A percentile compares a stretch with the other conserved stretches of the same genome.
These are phyloP conservation scores for Medicago ruthenica DNA, from an alignment of 306 rosid species.

Conservation along the genomic window DNA sequence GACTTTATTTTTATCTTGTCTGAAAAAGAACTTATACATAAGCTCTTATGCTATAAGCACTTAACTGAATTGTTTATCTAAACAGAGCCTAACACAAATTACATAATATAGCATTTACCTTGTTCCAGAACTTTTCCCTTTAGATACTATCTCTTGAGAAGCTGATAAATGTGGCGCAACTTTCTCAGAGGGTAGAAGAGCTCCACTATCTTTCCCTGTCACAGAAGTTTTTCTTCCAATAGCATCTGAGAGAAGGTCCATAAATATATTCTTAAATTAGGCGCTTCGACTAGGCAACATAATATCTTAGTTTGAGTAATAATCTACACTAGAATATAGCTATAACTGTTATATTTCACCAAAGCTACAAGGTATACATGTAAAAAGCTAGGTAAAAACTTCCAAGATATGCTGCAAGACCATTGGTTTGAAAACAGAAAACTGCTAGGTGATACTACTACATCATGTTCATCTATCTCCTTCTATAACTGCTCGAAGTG, in stretches of 20 bases:
- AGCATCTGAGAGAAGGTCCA: constrained; percentile 64
- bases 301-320: constrained; percentile 39
- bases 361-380: constrained; percentile 26
- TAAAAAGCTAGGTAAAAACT: constrained; percentile 33
- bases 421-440: constrained; percentile 40
- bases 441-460: constrained; percentile 29
- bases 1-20: neutral
- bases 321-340: constrained; percentile 31
- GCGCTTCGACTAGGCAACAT: constrained; percentile 33
- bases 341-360: constrained; percentile 30
- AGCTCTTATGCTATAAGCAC: neutral
- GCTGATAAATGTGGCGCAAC: constrained; percentile 50
- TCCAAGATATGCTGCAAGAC: too few relatives aligned
- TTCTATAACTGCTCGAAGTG: constrained; percentile 29
- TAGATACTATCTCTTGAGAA: constrained; percentile 64
- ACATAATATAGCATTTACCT: constrained; percentile 53
- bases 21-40: neutral
- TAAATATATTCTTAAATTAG: constrained; percentile 39
- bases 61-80: neutral
- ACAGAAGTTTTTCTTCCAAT: constrained; percentile 70
- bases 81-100: neutral
- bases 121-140: constrained; percentile 61
- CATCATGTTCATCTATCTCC: constrained; percentile 31
- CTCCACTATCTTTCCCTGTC: constrained; percentile 72
- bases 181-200: constrained; percentile 69